These are phyloP conservation scores for Podila epigama DNA, from an alignment of 192 early-diverging fungal genomes.

Conservation along the genomic window DNA sequence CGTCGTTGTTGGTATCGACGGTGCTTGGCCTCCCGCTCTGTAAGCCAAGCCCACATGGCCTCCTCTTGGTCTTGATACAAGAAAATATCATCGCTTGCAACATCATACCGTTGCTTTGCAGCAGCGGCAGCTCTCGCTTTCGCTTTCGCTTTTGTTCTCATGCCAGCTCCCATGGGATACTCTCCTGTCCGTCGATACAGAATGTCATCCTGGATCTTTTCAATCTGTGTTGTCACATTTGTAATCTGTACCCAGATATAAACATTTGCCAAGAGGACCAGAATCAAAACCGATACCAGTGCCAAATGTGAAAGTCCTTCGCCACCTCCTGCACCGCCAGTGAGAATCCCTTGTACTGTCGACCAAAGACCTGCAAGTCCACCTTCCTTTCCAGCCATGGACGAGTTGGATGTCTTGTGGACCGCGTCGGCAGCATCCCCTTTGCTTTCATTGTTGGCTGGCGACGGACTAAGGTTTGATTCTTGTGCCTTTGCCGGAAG, in stretches of 20 bases:
- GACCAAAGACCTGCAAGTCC: slow-evolving; percentile 1
- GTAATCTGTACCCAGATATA: slow-evolving; percentile 48
- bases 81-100: no score
- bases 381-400: neutral
- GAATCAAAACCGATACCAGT: slow-evolving; percentile 15
- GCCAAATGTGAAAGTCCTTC: slow-evolving; percentile 20
- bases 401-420: neutral
- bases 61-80: slow-evolving; percentile 45
- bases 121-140: neutral
- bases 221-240: slow-evolving; percentile 39
- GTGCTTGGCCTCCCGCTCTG: slow-evolving; percentile 34
- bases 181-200: neutral
- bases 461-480: no score
- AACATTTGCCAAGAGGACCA: slow-evolving; percentile 40
- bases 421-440: neutral
- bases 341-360: neutral
- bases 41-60: slow-evolving; percentile 51
- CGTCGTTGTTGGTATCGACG: slow-evolving; percentile 22
- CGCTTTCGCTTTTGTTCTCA: neutral
- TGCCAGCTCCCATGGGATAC: slow-evolving; percentile 1
- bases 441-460: neutral
- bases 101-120: slow-evolving; percentile 4
- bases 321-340: neutral
- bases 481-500: no score
- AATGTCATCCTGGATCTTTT: slow-evolving; percentile 28